These are phyloP conservation scores for Botrytis tulipae DNA, from an alignment of 2,329 filamentous ascomycete genomes.

Conservation along the genomic window DNA sequence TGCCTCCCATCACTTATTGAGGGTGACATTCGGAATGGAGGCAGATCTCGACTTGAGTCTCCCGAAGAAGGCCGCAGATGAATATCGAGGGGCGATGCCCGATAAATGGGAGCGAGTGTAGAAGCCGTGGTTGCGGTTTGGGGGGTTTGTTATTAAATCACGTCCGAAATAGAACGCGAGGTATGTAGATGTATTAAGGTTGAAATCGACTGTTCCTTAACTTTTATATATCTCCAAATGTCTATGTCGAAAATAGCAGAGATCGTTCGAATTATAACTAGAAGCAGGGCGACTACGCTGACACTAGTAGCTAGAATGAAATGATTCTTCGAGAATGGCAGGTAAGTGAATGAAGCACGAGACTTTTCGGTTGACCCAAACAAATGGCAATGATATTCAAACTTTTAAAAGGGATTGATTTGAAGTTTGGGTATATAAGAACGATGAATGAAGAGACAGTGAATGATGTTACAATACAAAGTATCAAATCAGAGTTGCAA, in stretches of 20 bases:
- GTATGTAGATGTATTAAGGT: constrained; percentile 18
- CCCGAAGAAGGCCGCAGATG: constrained; percentile 48
- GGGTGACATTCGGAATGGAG: constrained; percentile 46
- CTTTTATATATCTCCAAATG: constrained; percentile 26
- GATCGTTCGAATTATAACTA: constrained; percentile 25
- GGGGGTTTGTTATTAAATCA: constrained; percentile 33
- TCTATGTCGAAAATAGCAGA: constrained; percentile 27
- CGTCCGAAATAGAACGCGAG: constrained; percentile 35
- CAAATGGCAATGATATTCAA: constrained; percentile 33
- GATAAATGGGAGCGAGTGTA: constrained; percentile 55
- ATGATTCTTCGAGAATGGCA: constrained; percentile 15
- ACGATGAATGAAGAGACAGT: constrained; percentile 26
- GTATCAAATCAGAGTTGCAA: constrained; percentile 5
- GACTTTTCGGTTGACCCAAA: constrained; percentile 29
- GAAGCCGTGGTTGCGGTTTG: constrained; percentile 51
- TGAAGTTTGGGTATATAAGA: constrained; percentile 30
- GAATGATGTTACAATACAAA: constrained; percentile 18
- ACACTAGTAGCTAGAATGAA: constrained; percentile 11
- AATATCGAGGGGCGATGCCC: constrained; percentile 55
- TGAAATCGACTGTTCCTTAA: neutral
- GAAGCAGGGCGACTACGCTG: constrained; percentile 10
- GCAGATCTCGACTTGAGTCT: constrained; percentile 47
- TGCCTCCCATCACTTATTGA: constrained; percentile 46
- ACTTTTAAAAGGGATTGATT: constrained; percentile 19
- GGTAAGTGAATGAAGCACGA: constrained; percentile 14